Base-by-base conservation (phyloP, 768 basidiomycete genomes). In the Russula earlei region DNA sequence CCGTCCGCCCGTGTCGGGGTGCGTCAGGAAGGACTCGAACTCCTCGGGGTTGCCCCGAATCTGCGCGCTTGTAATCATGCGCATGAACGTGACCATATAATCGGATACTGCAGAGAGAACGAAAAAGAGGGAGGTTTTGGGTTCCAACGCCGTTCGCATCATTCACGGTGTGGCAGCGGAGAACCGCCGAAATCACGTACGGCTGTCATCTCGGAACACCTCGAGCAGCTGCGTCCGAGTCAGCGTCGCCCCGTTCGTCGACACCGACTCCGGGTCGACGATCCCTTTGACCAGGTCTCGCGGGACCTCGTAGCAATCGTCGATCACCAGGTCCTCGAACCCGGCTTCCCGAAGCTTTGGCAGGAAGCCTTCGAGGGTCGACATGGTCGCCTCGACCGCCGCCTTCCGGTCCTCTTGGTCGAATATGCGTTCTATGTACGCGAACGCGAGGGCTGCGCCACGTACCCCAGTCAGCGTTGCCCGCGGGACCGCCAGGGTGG, bases 41-140 rank as follows among this genome's bases (percentile, higher is more conserved):
- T 73, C 71, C 3, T 80, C 75, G 8, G 78, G 72, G 61, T 87
- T 75, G 5, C 76, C 66, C 20, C 85, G 84, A 56, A 95, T 86
- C 68, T 90, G 82, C 2, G 91, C 84, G 0, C 90, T 87, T 62
- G 94, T 87, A 19, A 93, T 69, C 54, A 94, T 74, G 43, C 94
- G 80, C 62, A 97, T 75, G 67, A 84, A 91, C 59, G 84, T 78
- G 20, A 90, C 84, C 65, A 91, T 81, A 22, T 81, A 80, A 67
- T 87, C 85, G 7, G 84, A 85, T 9, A 72, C 83, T 85, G 49
- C 0, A 14, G 2, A 31, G 10, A 31, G 10, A 31, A 31, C 29
- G 29, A 31, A 31, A 82, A n/a, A n/a, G 29, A 31, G 29, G 29
- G 29, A 31, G 29, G 29, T n/a, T n/a, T n/a, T n/a, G n/a, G n/a